Base-by-base conservation (phyloP, 805 yeast species). In the Starmerella potacharoeniae region DNA sequence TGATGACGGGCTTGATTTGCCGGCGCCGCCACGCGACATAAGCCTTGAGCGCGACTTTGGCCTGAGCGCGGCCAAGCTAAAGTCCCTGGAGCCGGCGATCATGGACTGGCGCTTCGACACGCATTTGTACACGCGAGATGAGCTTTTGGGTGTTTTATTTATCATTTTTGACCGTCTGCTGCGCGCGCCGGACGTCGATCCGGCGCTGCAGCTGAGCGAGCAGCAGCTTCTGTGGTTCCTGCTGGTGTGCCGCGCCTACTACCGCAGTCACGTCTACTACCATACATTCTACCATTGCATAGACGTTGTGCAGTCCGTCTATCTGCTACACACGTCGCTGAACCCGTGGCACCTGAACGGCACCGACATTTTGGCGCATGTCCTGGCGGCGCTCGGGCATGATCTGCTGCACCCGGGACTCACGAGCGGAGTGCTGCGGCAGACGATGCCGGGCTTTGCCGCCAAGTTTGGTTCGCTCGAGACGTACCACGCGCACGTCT, bases 331-430 rank as follows among this genome's bases (percentile, higher is more conserved):
- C 28, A 43, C 48, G 22, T 17, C 37, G 33, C 36, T 34, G 41
- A 28, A 43, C 36, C 36, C 46, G 17, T 51, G 55, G 57, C 30
- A 42, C 6, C 43, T 51, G 17, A 5, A n/a, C 17, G 75, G 70
- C 54, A 62, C 66, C 34, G 83, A 83, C 61, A 73, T 76, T 2
- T 70, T 85, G 48, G 78, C 84, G 1, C 69, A 88, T 31, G 75
- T 86, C 36, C 72, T 90, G 11, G 86, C 96, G 0, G 93, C 96
- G 1, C 71, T 90, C 44, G 97, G 97, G 52, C 98, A 93, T 71
- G 98, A 93, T 68, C 81, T 86, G 35, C 95, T 96, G 28, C 98
- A 93, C 69, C 97, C 97, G 0, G 98, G 97, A 1, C 80, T 89
- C n/a, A 88, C 95, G 13, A 87, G 88, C 68, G 78, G 80, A 39